Evolutionary conservation across 2,329 filamentous ascomycete genomes (phyloP), one percentile per base, ranked within the genome.

Genomic region (Beauveria sp.): DNA sequence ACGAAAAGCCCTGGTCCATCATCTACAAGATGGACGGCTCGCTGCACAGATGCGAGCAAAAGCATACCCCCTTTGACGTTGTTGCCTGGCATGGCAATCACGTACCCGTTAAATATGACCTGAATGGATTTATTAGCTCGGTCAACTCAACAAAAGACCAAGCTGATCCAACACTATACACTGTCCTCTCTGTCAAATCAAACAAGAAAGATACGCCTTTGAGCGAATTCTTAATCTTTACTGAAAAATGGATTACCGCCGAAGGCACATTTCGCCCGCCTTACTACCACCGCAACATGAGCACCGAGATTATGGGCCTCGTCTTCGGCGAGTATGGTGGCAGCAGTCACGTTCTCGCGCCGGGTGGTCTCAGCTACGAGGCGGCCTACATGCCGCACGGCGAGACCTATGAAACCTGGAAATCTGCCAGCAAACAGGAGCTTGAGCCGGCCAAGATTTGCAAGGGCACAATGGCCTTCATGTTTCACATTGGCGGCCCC

Each of bases 1-100:
- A 81, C n/a, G 74, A 79, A 38, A 78, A 77, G 1, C 76, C 77
- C 55, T 86, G 86, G 78, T 76, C 78, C 22, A 76, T 89, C 2
- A 75, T 87, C 0, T 82, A 81, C 66, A 89, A 89, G 68, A 81
- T 88, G 51, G 79, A 79, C 1, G 86, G 86, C 1, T 78, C 80
- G 48, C 80, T 88, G 43, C 88, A 87, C 67, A 76, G 74, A 24
- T 84, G 81, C 60, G 79, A 78, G 24, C 87, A 90, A 69, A 77
- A 76, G 24, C 87, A 89, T 69, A 86, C 81, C 2, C 87, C 88
- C 0, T 90, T 89, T 67, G 87, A 90, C 66, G 87, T 89, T 1
- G 84, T 89, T 0, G 87, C 85, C 2, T 89, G 87, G 87, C 86
- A 89, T 66, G 87, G 87, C n/a, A 85, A 83, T 57, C 88, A 88